These are phyloP conservation scores for Actinomucor elegans DNA, from an alignment of 371 early-diverging fungal species.

Conservation along the genomic window DNA sequence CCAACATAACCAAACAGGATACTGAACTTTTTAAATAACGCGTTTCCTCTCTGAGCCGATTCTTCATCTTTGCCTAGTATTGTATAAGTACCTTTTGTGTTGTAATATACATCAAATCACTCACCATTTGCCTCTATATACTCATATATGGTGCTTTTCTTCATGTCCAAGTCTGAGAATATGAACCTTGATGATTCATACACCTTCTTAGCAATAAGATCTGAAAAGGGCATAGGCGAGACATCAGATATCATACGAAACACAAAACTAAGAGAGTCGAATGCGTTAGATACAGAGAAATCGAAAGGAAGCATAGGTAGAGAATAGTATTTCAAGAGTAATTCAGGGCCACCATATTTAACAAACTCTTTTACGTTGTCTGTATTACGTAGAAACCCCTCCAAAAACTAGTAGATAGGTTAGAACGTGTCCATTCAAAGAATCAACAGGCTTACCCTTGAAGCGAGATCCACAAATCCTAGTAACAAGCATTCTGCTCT, in stretches of 20 bases:
- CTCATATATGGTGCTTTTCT: slow-evolving; percentile 33
- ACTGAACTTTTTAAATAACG: slow-evolving; percentile 14
- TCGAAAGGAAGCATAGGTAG: slow-evolving; percentile 77
- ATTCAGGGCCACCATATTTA: slow-evolving; percentile 60
- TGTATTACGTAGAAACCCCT: slow-evolving; percentile 80
- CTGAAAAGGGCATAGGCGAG: slow-evolving; percentile 45
- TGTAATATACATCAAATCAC: no score
- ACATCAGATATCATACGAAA: slow-evolving; percentile 70
- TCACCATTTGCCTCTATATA: slow-evolving; percentile 53
- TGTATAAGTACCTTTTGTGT: no score
- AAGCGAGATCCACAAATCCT: slow-evolving; percentile 15
- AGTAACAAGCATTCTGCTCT: slow-evolving; percentile 42
- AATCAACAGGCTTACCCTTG: slow-evolving; percentile 18
- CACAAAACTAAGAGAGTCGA: slow-evolving; percentile 71
- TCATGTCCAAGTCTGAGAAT: slow-evolving; percentile 24
- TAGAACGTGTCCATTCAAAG: no score
- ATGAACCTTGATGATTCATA: slow-evolving; percentile 40
- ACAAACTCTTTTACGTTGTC: slow-evolving; percentile 74
- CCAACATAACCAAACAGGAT: slow-evolving; percentile 23
- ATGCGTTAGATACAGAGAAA: slow-evolving; percentile 64
- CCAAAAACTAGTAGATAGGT: slow-evolving; percentile 64
- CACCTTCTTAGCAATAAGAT: slow-evolving; percentile 48
- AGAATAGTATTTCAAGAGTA: slow-evolving; percentile 65
- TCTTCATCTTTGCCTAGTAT: not conserved
- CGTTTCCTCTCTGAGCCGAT: slow-evolving; percentile 7